Evolutionary conservation across 2,329 filamentous ascomycete genomes (phyloP).

Genomic region (Sclerotinia minor): DNA sequence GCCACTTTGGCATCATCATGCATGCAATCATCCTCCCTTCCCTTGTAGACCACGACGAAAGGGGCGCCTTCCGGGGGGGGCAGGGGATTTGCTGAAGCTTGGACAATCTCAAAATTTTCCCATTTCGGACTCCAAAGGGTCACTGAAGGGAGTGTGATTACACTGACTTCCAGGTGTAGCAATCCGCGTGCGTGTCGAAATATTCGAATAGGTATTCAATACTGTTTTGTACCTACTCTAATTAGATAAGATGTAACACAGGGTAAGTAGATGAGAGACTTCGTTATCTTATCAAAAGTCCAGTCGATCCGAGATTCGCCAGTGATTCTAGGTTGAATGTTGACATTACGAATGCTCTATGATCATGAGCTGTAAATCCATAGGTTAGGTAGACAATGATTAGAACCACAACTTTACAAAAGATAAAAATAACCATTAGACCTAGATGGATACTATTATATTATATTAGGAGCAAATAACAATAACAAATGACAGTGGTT

Average conservation of each 20-base stretch:
- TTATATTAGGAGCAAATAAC: neutral
- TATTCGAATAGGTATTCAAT: neutral
- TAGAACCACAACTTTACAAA: neutral
- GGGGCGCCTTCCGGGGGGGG: slow-evolving; percentile 21
- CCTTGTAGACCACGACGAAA: slow-evolving; percentile 14
- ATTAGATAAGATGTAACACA: neutral
- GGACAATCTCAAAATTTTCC: slow-evolving; percentile 27
- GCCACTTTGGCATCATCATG: slow-evolving; percentile 35
- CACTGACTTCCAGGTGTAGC: neutral
- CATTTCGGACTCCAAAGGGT: neutral
- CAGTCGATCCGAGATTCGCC: neutral
- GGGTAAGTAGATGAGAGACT: neutral
- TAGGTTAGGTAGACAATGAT: neutral
- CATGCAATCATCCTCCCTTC: slow-evolving; percentile 26
- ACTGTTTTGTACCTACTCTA: slow-evolving; percentile 4
- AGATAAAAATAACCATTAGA: neutral
- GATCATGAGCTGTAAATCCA: too few species aligned
- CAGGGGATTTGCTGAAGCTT: slow-evolving; percentile 28
- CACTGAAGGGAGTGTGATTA: neutral
- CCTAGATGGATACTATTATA: neutral
- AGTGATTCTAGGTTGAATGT: neutral
- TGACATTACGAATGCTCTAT: too few species aligned
- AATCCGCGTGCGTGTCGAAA: neutral
- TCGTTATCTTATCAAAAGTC: neutral
- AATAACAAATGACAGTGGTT: neutral